Base-by-base conservation (phyloP, 1,284 basidiomycete genomes). In the Ustilago bromivora region DNA sequence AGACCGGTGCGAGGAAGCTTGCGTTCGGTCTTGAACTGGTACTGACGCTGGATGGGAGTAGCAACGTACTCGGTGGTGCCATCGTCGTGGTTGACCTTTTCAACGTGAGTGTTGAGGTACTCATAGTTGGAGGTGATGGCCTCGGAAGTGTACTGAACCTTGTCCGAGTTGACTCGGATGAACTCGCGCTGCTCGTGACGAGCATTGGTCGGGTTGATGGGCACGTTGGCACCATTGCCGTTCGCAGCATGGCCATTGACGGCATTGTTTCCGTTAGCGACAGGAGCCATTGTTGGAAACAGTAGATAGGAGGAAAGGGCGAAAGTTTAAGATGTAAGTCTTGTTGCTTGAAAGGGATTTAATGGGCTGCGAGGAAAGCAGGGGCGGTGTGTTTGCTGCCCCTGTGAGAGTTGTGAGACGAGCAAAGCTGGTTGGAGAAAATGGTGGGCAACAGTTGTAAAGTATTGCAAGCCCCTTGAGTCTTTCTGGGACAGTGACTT, bases 1-100 rank as follows among this genome's bases (percentile, higher is more conserved):
- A 98, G 90, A 71, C 96, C 96, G 87, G 95, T 97, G 89, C 93
- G 96, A 81, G 92, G 90, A 68, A 97, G 94, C 85, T 92, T 91
- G 86, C 93, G 90, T 85, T 91, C 89, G 76, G 96, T 99, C 88
- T 93, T 92, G 91, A 99, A 97, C 89, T 98, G 93, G 87, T 80
- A 86, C 65, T 80, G 68, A n/a, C 77, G 71, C 70, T 78, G 69
- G 66, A 74, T 75, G 19, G 84, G 84, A 58, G 77, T 84, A 56
- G 84, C 84, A 47, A 81, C 68, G 67, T 73, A 82, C 72, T 84
- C 81, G 67, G 80, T 82, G 62, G 78, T 81, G 66, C 83, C 83
- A 57, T 84, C 79, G 46, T 78, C 58, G 62, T 78, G 77, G 55
- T 55, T 38, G 52, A 78, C 62, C 71, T 82, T 82, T 56, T 83